These are phyloP conservation scores for Colletotrichum echinochloae DNA, from an alignment of 2,329 filamentous ascomycete genomes.

Conservation along the genomic window DNA sequence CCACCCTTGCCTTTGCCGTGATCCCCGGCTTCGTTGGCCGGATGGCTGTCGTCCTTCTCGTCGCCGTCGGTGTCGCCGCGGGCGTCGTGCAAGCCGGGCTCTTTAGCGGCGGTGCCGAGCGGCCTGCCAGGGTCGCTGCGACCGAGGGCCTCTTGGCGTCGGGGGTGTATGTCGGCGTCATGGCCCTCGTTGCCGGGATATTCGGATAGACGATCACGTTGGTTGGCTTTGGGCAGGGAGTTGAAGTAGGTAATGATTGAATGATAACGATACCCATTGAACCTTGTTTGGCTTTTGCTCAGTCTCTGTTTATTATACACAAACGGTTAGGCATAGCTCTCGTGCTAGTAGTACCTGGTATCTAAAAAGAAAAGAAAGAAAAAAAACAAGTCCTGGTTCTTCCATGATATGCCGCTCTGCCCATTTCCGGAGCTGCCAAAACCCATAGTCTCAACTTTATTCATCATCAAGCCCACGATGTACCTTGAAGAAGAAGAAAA, in stretches of 20 bases:
- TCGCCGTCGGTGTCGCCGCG: conserved; percentile 59
- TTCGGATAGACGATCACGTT: conserved; percentile 29
- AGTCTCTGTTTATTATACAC: neutral
- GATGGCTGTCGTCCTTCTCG: conserved; percentile 67
- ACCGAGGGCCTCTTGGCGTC: conserved; percentile 45
- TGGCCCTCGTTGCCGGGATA: conserved; percentile 51
- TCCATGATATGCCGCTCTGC: neutral
- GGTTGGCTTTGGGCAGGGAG: neutral
- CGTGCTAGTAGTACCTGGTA: neutral
- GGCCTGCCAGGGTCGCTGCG: conserved; percentile 35
- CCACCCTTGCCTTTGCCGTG: conserved; percentile 68
- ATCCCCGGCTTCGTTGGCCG: conserved; percentile 68
- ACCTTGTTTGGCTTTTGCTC: neutral
- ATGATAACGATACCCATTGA: conserved; percentile 8
- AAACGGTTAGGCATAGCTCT: neutral
- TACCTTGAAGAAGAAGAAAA: too few relatives aligned
- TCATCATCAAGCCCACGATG: neutral
- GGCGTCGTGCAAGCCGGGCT: conserved; percentile 48
- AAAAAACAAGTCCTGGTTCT: neutral
- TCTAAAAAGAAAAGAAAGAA: too few relatives aligned
- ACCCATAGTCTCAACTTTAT: neutral
- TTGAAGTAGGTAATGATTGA: neutral
- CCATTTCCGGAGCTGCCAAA: neutral
- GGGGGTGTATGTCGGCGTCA: conserved; percentile 51
- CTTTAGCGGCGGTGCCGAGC: conserved; percentile 43